Evolutionary conservation across 2,329 filamentous ascomycete species (phyloP).

Genomic region (Sclerotinia subarctica): DNA sequence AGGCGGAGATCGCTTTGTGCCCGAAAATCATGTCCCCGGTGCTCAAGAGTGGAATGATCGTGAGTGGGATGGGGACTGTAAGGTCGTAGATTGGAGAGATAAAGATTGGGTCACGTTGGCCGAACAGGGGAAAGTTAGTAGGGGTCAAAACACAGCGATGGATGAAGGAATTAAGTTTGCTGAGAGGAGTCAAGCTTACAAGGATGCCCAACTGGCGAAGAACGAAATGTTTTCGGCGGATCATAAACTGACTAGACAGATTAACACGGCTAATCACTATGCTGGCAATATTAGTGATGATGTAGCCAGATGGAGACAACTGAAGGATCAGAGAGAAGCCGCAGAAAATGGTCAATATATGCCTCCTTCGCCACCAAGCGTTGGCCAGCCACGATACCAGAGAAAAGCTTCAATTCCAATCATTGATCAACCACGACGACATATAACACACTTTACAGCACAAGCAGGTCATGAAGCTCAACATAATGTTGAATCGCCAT

Average conservation of each 20-base stretch:
- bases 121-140: neutral
- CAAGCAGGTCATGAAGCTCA: neutral
- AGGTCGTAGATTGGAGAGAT: slow-evolving; percentile 11
- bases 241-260: neutral
- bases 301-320: neutral
- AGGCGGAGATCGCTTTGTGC: neutral
- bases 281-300: neutral
- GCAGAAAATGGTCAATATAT: neutral
- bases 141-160: neutral
- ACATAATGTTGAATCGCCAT: neutral
- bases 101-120: slow-evolving; percentile 17
- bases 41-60: slow-evolving; percentile 3
- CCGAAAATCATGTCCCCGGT: rapidly evolving
- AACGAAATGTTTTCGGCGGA: neutral
- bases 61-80: slow-evolving; percentile 15
- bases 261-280: neutral
- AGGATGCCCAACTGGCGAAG: neutral
- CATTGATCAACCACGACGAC: neutral
- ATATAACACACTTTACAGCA: neutral
- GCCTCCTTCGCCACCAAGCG: neutral
- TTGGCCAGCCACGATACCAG: neutral
- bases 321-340: neutral
- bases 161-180: too few relatives aligned
- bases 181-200: neutral
- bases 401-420: neutral